Evolutionary conservation across 768 basidiomycete genomes (phyloP).

Genomic region (Megacollybia marginata): DNA sequence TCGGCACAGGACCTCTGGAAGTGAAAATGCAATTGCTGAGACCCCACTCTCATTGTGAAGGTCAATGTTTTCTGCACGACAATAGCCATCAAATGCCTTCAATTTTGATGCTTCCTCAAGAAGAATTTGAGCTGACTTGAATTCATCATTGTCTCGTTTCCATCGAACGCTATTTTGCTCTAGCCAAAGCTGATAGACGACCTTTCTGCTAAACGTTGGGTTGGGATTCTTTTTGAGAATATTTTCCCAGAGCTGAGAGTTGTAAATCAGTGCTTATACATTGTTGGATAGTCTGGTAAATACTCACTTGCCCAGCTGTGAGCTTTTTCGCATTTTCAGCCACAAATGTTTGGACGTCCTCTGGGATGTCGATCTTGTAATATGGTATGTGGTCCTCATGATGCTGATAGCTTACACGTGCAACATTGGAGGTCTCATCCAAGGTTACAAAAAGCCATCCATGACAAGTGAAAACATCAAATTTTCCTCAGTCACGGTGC

Average conservation of each 20-base stretch:
- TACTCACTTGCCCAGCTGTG: too few relatives aligned
- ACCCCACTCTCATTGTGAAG: slow-evolving; percentile 6
- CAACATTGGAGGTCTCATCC: neutral
- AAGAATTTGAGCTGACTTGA: slow-evolving; percentile 9
- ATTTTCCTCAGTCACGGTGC: too few relatives aligned
- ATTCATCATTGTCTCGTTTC: slow-evolving; percentile 9
- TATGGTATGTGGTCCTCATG: slow-evolving; percentile 12
- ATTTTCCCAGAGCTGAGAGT: slow-evolving; percentile 12
- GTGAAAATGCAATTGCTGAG: slow-evolving; percentile 17
- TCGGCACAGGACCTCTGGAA: slow-evolving; percentile 14
- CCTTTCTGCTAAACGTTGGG: slow-evolving; percentile 5
- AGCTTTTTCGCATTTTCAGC: neutral
- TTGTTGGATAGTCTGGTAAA: too few relatives aligned
- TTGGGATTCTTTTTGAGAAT: slow-evolving; percentile 6
- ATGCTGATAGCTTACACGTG: slow-evolving; percentile 4
- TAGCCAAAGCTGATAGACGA: slow-evolving; percentile 9
- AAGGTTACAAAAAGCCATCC: slow-evolving; percentile 11
- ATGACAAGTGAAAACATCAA: slow-evolving; percentile 11
- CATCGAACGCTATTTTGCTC: slow-evolving; percentile 4
- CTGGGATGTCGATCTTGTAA: slow-evolving; percentile 8
- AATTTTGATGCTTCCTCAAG: slow-evolving; percentile 1
- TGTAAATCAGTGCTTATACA: too few relatives aligned
- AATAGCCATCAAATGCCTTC: neutral
- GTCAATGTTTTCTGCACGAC: too few relatives aligned
- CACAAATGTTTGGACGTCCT: slow-evolving; percentile 6